Percentiles rank a stretch among this genome's conserved stretches.
Evolutionary conservation across 2,329 filamentous ascomycete genomes (phyloP).

Genomic region (Raffaelea ambrosiae): DNA sequence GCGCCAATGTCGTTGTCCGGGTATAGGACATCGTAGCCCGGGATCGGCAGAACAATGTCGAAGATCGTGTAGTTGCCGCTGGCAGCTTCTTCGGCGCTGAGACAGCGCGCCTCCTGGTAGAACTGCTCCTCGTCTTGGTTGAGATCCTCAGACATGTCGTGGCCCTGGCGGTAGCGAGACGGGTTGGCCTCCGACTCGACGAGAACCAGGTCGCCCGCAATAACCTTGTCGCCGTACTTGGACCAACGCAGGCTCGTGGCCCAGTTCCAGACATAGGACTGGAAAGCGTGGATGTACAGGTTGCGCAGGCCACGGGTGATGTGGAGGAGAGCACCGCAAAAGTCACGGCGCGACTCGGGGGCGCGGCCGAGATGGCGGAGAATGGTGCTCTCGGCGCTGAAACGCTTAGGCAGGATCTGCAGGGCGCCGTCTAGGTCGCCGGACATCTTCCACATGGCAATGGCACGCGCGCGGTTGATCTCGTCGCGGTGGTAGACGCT

Average conservation of each 20-base stretch:
- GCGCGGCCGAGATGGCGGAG: conserved; percentile 63
- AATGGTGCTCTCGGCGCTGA: conserved; percentile 69
- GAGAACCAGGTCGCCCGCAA: conserved; percentile 80
- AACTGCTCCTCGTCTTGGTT: conserved; percentile 33
- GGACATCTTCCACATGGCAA: conserved; percentile 62
- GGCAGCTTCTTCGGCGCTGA: conserved; percentile 69
- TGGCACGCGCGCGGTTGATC: conserved; percentile 66
- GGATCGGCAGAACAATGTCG: conserved; percentile 85
- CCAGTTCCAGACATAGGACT: conserved; percentile 90
- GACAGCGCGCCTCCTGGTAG: conserved; percentile 53
- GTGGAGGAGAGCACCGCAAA: conserved; percentile 67
- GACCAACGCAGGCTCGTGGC: conserved; percentile 75
- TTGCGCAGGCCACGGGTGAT: conserved; percentile 76
- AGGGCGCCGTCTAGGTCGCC: conserved; percentile 53
- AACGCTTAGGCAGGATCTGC: conserved; percentile 66
- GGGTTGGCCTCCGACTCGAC: conserved; percentile 25
- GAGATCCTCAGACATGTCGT: conserved; percentile 55
- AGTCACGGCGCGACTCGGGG: conserved; percentile 53
- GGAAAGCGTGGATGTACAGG: conserved; percentile 97
- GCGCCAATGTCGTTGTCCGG: conserved; percentile 74
- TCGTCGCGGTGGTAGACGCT: conserved; percentile 61
- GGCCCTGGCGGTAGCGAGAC: conserved; percentile 32
- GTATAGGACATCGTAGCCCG: conserved; percentile 83
- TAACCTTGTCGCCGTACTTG: conserved; percentile 61
- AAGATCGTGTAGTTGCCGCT: conserved; percentile 73